phyloP scores from a whole-genome alignment of 2,329 filamentous ascomycete genomes.

The Fusarium sp. region DNA sequence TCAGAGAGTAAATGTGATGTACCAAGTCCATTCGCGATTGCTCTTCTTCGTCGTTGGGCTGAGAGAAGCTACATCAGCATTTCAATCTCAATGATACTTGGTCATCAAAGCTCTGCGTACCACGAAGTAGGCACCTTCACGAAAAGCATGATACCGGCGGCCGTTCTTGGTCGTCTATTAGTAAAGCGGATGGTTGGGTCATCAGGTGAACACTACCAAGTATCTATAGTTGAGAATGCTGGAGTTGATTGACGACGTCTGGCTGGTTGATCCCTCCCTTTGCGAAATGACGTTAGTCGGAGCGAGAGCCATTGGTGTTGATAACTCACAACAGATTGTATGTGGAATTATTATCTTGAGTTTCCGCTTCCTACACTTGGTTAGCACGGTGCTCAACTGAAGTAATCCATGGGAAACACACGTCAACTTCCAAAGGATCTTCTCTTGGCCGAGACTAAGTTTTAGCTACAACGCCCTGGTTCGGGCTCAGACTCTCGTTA shows the following conservation, averaged over 20 bases:
- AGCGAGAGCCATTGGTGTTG: too few relatives aligned
- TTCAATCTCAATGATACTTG: too few relatives aligned
- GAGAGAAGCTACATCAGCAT: neutral
- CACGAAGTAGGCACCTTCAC: neutral
- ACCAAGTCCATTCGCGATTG: constrained; percentile 20
- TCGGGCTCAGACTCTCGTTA: neutral
- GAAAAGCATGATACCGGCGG: constrained; percentile 2
- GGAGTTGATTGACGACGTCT: constrained; percentile 1
- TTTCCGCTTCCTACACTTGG: neutral
- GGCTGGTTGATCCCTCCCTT: neutral
- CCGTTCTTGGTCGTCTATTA: neutral
- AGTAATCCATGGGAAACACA: neutral
- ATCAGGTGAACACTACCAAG: neutral
- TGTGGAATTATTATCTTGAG: neutral
- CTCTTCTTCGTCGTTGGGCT: constrained; percentile 24
- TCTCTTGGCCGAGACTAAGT: neutral
- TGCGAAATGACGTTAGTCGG: neutral
- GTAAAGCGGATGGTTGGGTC: fast-evolving
- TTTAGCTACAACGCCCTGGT: neutral
- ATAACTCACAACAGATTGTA: neutral
- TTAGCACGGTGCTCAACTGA: neutral
- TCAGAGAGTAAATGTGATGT: constrained; percentile 14
- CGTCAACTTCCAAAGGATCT: neutral
- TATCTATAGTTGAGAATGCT: constrained; percentile 5
- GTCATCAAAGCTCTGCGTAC: neutral